Evolutionary conservation across 768 basidiomycete genomes (phyloP), one percentile per base, ranked within the genome.

Genomic region (Boletus tylopilopsis): DNA sequence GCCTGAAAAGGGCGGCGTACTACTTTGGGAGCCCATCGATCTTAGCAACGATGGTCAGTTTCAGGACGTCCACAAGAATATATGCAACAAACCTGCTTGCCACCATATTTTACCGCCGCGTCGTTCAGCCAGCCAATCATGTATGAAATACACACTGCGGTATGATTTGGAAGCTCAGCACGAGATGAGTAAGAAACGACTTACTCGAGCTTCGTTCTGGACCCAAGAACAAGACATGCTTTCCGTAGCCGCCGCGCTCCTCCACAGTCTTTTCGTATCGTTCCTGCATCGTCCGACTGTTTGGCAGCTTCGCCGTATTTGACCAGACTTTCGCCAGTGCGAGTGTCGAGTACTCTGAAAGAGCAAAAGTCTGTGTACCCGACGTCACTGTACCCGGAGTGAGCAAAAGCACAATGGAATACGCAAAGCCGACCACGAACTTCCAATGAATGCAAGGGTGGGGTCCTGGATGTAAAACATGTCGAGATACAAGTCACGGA

Each of bases 281-380:
- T 12, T 8, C 21, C 18, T 15, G 40, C 56, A 57, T 53, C 8
- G 5, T 39, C 23, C 10, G 39, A 12, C 3, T 27, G n/a, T 13
- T 52, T 2, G 56, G 47, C 0, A 57, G 46, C 18, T 53, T 57
- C n/a, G 50, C 55, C 4, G 18, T 45, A 21, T 51, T 42, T 11
- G 54, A 25, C 50, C 55, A 58, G n/a, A 53, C 56, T 22, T 57
- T 58, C 23, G 55, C 55, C 8, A 57, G 36, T 4, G 55, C 56
- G 7, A 50, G 45, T 5, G 51, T 33, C 5, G 15, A 6, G 25
- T 53, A 57, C 1, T 56, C 46, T 6, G 18, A 12, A 21, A 10
- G 3, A 1, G 10, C 0, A n/a, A 47, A 52, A 4, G 24, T 0
- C 8, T 3, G 39, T 4, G 24, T n/a, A 2, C 8, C 23, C 18